A percentile compares a stretch with the other conserved stretches of the same genome.
These are phyloP conservation scores for Paxillus involutus DNA, from an alignment of 768 basidiomycete genomes.

Conservation along the genomic window DNA sequence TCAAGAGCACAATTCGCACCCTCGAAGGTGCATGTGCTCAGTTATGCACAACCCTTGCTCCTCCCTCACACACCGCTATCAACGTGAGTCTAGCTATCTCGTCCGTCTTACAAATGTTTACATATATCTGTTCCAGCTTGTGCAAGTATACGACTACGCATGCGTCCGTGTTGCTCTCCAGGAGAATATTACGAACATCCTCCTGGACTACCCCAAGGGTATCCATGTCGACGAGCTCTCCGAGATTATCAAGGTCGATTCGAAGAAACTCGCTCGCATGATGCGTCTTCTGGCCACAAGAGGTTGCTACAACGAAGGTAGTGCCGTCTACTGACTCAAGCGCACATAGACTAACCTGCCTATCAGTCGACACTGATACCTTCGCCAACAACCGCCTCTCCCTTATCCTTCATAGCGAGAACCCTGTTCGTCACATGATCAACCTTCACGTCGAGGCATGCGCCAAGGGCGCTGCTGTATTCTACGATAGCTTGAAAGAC, in stretches of 20 bases:
- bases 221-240: conserved; percentile 32
- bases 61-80: conserved; percentile 31
- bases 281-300: conserved; percentile 29
- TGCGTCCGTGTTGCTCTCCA: conserved; percentile 27
- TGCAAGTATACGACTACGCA: conserved; percentile 27
- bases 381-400: conserved; percentile 38
- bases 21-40: conserved; percentile 38
- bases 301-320: conserved; percentile 35
- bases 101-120: not conserved
- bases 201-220: conserved; percentile 27
- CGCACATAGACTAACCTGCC: not conserved
- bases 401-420: conserved; percentile 22
- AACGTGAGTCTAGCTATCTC: conserved; percentile 23
- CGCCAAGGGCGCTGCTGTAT: conserved; percentile 18
- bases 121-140: conserved; percentile 12
- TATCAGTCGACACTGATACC: conserved; percentile 27
- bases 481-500: conserved; percentile 30
- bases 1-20: conserved; percentile 25
- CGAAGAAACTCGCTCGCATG: conserved; percentile 29
- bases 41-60: conserved; percentile 34
- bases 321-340: not conserved
- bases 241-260: conserved; percentile 17
- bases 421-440: conserved; percentile 22
- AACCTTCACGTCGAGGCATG: conserved; percentile 17
- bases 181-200: conserved; percentile 30